Evolutionary conservation across 2,329 filamentous ascomycete species (phyloP).

Genomic region (Ustulina deusta): DNA sequence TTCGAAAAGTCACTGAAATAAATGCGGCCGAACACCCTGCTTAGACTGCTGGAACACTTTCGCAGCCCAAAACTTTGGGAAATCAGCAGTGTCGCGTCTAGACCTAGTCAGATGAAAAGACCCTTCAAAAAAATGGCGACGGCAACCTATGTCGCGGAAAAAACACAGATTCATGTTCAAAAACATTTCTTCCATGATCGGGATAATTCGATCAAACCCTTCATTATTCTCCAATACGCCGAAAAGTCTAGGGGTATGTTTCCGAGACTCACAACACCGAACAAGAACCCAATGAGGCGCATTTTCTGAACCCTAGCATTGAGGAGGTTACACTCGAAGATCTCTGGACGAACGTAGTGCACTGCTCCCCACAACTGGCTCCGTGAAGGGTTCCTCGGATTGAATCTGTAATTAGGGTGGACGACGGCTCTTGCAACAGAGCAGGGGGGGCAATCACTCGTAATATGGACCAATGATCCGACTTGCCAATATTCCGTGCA

Average conservation of each 20-base stretch:
- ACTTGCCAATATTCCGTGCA: conserved; percentile 42
- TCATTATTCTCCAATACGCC: conserved; percentile 56
- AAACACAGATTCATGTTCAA: not conserved
- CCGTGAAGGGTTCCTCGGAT: conserved; percentile 53
- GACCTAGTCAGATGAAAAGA: not conserved
- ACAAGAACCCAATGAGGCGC: not conserved
- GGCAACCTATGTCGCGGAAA: not conserved
- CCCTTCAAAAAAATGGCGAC: not conserved
- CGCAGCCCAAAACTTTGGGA: too few species aligned
- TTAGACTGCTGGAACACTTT: too few species aligned
- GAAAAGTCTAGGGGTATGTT: conserved; percentile 25
- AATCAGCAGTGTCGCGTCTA: not conserved
- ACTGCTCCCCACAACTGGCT: conserved; percentile 55
- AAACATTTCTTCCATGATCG: not conserved
- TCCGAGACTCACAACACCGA: not conserved
- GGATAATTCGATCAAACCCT: conserved; percentile 45
- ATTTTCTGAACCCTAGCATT: conserved; percentile 52
- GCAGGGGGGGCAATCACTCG: conserved; percentile 53
- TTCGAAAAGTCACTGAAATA: too few species aligned
- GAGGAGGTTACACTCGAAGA: conserved; percentile 48
- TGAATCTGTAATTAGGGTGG: conserved; percentile 51
- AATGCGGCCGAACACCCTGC: too few species aligned
- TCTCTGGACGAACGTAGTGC: conserved; percentile 56
- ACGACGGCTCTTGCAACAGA: conserved; percentile 47
- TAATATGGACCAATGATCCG: conserved; percentile 55